phyloP scores from a whole-genome alignment of 305 asterid species.

The Fraxinus velutina region DNA sequence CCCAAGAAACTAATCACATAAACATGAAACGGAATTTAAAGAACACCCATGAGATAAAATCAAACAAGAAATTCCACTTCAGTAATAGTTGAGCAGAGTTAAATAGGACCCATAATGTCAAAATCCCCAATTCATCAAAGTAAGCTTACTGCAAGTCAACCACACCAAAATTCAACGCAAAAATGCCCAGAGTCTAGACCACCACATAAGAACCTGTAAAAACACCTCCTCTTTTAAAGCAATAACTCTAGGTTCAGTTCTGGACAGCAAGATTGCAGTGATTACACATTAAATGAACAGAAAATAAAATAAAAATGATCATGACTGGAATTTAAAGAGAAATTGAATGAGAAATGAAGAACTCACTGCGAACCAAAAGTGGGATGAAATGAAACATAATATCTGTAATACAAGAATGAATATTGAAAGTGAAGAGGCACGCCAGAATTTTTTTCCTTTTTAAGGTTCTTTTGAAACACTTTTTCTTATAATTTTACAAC shows the following conservation, averaged over 20 bases:
- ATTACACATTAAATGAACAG: not conserved
- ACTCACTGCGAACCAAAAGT: conserved; percentile 29
- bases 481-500: conserved; percentile 8
- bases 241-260: not conserved
- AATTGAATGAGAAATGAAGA: not conserved
- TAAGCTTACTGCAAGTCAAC: conserved; percentile 3
- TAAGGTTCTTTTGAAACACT: conserved; percentile 2
- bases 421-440: conserved; percentile 29
- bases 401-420: conserved; percentile 28
- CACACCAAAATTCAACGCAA: conserved; percentile 5
- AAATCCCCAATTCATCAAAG: conserved; percentile 15
- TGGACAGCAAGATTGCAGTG: not conserved
- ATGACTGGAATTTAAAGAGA: not conserved
- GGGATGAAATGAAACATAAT: conserved; percentile 19
- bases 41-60: not conserved
- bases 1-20: conserved; percentile 1
- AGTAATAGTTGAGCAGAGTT: not conserved
- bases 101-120: conserved; percentile 15
- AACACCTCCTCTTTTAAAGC: not conserved
- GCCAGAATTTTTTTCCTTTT: conserved; percentile 1
- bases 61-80: not conserved
- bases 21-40: not conserved
- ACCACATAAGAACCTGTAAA: not conserved
- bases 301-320: conserved; percentile 3
- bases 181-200: not conserved